Percentiles rank a stretch among this genome's conserved stretches.
Evolutionary conservation across 2,329 filamentous ascomycete species (phyloP).

Genomic region (Colletotrichum sp.): DNA sequence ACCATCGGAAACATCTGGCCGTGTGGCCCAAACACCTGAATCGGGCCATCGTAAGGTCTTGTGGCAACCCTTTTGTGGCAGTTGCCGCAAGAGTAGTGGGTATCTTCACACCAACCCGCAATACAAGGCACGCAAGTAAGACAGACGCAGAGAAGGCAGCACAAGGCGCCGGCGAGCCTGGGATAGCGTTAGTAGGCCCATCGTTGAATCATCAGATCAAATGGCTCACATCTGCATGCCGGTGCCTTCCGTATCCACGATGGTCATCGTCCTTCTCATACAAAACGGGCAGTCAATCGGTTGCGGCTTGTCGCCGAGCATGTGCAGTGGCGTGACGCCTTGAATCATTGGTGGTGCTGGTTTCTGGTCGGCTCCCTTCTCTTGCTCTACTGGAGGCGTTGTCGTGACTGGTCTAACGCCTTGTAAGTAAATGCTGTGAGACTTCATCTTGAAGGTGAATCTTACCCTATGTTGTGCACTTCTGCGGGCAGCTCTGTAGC

Average conservation of each 20-base stretch:
- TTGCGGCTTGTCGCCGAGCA: constrained; percentile 27
- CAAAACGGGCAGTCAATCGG: constrained; percentile 37
- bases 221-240: not conserved
- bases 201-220: not conserved
- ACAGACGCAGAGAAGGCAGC: constrained; percentile 36
- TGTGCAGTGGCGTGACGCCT: constrained; percentile 24
- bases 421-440: not conserved
- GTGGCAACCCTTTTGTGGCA: constrained; percentile 34
- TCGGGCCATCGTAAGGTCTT: constrained; percentile 21
- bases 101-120: constrained; percentile 36
- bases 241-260: constrained; percentile 26
- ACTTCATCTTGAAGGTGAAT: no score
- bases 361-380: not conserved
- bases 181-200: not conserved
- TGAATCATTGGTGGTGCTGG: not conserved
- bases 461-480: not conserved
- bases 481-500: not conserved
- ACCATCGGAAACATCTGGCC: not conserved
- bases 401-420: not conserved
- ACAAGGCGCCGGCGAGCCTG: constrained; percentile 31
- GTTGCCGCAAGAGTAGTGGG: constrained; percentile 30
- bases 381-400: not conserved
- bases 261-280: constrained; percentile 26
- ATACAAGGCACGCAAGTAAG: constrained; percentile 35
- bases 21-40: constrained; percentile 27